Evolutionary conservation across 305 asterid species (phyloP).

Genomic region (Fraxinus greggii): DNA sequence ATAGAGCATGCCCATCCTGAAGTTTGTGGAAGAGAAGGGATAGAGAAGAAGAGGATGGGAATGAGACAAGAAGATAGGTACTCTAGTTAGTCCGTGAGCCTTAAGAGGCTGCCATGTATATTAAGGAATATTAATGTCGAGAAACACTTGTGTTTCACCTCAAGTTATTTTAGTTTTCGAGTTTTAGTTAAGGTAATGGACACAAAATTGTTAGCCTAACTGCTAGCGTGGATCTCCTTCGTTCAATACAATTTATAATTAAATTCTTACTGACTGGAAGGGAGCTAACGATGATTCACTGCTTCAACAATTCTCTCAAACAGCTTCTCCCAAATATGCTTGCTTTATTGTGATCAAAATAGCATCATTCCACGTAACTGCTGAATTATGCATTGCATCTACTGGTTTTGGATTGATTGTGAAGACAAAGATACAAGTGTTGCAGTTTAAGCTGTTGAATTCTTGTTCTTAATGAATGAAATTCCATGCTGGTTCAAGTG

Average conservation of each 20-base stretch:
- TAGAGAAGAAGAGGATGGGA: neutral
- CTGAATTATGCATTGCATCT: neutral
- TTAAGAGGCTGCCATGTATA: neutral
- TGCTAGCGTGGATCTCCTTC: neutral
- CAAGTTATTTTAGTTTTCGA: neutral
- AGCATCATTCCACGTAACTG: neutral
- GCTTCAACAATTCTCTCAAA: neutral
- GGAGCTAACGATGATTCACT: neutral
- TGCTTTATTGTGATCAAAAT: neutral
- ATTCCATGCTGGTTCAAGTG: neutral
- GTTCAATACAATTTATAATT: neutral
- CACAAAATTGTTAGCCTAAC: neutral
- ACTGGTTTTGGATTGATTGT: neutral
- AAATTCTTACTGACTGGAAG: neutral
- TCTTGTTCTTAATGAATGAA: neutral
- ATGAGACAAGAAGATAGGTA: neutral
- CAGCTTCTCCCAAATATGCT: neutral
- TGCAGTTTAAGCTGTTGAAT: neutral
- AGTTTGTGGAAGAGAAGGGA: neutral
- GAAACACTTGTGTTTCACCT: neutral
- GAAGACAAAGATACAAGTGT: neutral
- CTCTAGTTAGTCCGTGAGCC: neutral
- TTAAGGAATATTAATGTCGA: neutral
- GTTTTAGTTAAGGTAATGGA: neutral
- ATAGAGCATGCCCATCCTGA: neutral